Percentiles rank a stretch among this genome's conserved stretches.
Conservation (phyloP, 2,329 filamentous ascomycete species). For the Calonectria pseudoturangicola region DNA sequence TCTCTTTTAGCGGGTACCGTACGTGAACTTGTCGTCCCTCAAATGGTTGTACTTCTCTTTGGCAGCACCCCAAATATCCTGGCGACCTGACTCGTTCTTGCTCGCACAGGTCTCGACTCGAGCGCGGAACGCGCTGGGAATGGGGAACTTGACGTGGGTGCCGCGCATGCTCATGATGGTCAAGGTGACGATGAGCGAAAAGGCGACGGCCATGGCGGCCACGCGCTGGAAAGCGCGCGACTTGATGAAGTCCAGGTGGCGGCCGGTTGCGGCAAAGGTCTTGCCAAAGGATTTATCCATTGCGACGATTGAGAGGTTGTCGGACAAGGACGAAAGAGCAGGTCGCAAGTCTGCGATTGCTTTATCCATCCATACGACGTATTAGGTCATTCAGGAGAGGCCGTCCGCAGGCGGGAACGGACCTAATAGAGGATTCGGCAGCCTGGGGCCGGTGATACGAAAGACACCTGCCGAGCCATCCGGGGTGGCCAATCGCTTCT, state of each 20-base stretch:
- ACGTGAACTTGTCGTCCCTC: constrained; percentile 58
- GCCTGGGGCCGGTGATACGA: constrained; percentile 19
- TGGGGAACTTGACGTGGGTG: constrained; percentile 7
- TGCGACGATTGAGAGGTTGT: not conserved
- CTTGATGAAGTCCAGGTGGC: constrained; percentile 3
- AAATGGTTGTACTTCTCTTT: constrained; percentile 48
- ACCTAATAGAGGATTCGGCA: constrained; percentile 4
- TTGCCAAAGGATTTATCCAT: constrained; percentile 10
- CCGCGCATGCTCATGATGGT: not conserved
- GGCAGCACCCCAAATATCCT: constrained; percentile 32
- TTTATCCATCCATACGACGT: not conserved
- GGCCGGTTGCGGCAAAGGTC: too few relatives aligned
- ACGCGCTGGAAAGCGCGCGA: constrained; percentile 7
- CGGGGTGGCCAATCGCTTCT: not conserved
- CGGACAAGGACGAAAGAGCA: not conserved
- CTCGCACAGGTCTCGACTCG: constrained; percentile 9
- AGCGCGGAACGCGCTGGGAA: not conserved
- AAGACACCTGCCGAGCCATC: constrained; percentile 2
- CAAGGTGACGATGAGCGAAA: not conserved
- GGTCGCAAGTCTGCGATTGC: not conserved
- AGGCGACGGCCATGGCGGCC: not conserved
- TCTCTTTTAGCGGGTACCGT: constrained; percentile 33
- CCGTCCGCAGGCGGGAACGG: not conserved
- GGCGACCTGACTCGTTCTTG: constrained; percentile 18
- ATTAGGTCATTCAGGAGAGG: constrained; percentile 3